These are phyloP conservation scores for Phytophthora sansomeana DNA, from an alignment of 352 stramenopile species.

Conservation along the genomic window DNA sequence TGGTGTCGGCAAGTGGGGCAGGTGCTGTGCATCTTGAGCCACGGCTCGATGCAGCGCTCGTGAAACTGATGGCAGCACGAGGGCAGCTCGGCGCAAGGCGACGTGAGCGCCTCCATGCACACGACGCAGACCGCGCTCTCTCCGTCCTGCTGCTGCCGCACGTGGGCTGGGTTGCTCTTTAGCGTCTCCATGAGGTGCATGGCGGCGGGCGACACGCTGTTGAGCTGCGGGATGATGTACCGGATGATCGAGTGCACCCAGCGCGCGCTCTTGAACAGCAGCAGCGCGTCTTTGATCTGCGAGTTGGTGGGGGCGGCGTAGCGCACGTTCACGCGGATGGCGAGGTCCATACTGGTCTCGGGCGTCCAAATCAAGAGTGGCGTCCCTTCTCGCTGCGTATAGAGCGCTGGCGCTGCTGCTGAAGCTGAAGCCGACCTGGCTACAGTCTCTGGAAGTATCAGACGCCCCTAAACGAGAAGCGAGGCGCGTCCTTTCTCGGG, in stretches of 20 bases:
- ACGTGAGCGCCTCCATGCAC: slow-evolving; percentile 80
- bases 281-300: slow-evolving; percentile 88
- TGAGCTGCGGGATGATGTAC: slow-evolving; percentile 91
- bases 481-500: slow-evolving; percentile 34
- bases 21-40: slow-evolving; percentile 89
- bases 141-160: slow-evolving; percentile 32
- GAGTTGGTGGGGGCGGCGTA: slow-evolving; percentile 87
- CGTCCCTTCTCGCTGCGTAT: slow-evolving; percentile 27
- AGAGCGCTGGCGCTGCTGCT: slow-evolving; percentile 2
- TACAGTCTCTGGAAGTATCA: slow-evolving; percentile 27
- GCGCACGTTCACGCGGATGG: slow-evolving; percentile 89
- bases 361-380: slow-evolving; percentile 24
- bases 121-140: slow-evolving; percentile 67
- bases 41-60: slow-evolving; percentile 80
- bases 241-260: slow-evolving; percentile 92
- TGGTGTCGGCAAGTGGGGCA: slow-evolving; percentile 86
- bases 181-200: slow-evolving; percentile 68
- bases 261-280: slow-evolving; percentile 89
- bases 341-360: slow-evolving; percentile 72
- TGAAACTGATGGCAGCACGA: slow-evolving; percentile 87
- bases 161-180: slow-evolving; percentile 48
- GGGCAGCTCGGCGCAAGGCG: slow-evolving; percentile 68
- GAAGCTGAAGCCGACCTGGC: slow-evolving; percentile 21
- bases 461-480: slow-evolving; percentile 15
- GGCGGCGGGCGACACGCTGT: slow-evolving; percentile 79